Evolutionary conservation across 2,329 filamentous ascomycete genomes (phyloP), one percentile per base, ranked within the genome.

Genomic region (Exophiala aquamarina): DNA sequence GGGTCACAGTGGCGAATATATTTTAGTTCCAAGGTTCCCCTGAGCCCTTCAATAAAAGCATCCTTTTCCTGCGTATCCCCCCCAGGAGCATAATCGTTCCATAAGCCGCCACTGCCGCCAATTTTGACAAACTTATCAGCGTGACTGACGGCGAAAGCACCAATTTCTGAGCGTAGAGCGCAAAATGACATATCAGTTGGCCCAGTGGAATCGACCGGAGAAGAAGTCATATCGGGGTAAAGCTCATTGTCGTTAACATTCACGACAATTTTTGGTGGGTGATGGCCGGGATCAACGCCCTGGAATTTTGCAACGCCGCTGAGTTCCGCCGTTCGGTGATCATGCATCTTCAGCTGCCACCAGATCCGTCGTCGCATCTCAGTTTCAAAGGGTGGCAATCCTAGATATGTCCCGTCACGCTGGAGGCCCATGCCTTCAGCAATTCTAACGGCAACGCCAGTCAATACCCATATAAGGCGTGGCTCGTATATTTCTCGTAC

Each of bases 391-490:
- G 81, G 79, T 0, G 76, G 70, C 2, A 85, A 68, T 2, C 75
- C 76, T 4, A 82, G 68, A 14, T 67, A 63, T 49, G 77, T 74
- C 28, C 81, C 82, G 49, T 86, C 82, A 10, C 79, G 74, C 50
- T 86, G 81, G 38, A 86, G 71, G 1, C 83, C 83, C 73, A 86
- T 82, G 59, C 83, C 82, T 60, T 84, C 79, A 1, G 81, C 82
- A 42, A 86, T 80, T 15, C 83, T 76, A 26, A 86, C 71, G 4
- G 81, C 71, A 13, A 81, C 70, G 3, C 82, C 82, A 41, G 78
- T 80, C 17, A 85, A 60, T 34, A 83, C 75, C 78, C 80, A 84
- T 3, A 77, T 70, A 2, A 77, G 76, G 55, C 83, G 79, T 2
- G 75, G 74, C 51, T 82, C 77, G 57, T 80, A 81, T 4, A 77